A percentile compares a stretch with the other conserved stretches of the same genome.
phyloP scores from a whole-genome alignment of 768 basidiomycete genomes.

The Pulveroboletus sp. region DNA sequence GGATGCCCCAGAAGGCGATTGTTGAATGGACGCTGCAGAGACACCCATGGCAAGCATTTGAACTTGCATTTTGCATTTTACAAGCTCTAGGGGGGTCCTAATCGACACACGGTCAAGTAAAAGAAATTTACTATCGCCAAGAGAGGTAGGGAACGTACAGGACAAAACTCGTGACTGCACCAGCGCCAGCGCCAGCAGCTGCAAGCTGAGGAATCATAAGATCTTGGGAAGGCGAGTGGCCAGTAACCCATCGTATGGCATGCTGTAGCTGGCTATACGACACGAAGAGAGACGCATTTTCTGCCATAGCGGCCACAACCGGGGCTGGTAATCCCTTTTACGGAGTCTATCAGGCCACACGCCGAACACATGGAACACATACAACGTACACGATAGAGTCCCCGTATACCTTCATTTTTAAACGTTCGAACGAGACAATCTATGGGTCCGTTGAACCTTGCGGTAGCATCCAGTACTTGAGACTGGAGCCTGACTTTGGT shows the following conservation, averaged over 20 bases:
- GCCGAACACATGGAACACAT: background rate
- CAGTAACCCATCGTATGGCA: slow-evolving; percentile 42
- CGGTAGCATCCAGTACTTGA: slow-evolving; percentile 70
- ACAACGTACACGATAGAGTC: slow-evolving; percentile 76
- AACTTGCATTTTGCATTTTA: slow-evolving; percentile 98
- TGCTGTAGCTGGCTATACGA: slow-evolving; percentile 76
- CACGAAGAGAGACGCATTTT: slow-evolving; percentile 86
- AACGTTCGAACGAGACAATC: slow-evolving; percentile 85
- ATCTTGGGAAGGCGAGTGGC: slow-evolving; percentile 34
- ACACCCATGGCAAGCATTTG: slow-evolving; percentile 60
- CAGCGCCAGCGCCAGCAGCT: slow-evolving; percentile 83
- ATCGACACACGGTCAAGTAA: background rate
- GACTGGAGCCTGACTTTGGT: slow-evolving; percentile 93
- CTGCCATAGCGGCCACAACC: slow-evolving; percentile 85
- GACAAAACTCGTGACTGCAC: slow-evolving; percentile 79
- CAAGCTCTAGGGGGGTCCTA: slow-evolving; percentile 89
- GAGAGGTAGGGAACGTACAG: slow-evolving; percentile 47
- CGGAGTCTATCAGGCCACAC: slow-evolving; percentile 1
- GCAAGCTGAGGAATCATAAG: slow-evolving; percentile 67
- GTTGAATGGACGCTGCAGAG: slow-evolving; percentile 13
- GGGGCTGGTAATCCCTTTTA: slow-evolving; percentile 87
- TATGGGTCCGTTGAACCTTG: slow-evolving; percentile 76
- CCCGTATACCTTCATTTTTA: slow-evolving; percentile 73
- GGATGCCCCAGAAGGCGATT: slow-evolving; percentile 13
- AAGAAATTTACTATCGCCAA: no score